Evolutionary conservation across 495 filamentous ascomycete species (phyloP).

Genomic region (Aspergillus biplanus): DNA sequence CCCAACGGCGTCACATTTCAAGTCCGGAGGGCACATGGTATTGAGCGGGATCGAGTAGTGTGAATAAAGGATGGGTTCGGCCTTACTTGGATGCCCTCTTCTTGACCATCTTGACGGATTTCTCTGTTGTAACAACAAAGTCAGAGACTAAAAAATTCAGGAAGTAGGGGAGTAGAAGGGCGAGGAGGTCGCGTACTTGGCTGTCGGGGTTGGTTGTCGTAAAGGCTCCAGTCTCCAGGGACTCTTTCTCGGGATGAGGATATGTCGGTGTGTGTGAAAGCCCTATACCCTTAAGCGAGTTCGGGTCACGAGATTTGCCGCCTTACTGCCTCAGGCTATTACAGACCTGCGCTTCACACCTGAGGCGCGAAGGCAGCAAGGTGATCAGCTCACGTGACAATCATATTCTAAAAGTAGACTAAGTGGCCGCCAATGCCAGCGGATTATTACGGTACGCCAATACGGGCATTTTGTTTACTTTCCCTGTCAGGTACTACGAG

Average conservation of each 20-base stretch:
- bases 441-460: slow-evolving; percentile 23
- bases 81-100: slow-evolving; percentile 97
- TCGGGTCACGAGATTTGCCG: slow-evolving; percentile 29
- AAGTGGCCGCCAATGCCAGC: slow-evolving; percentile 18
- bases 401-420: background rate
- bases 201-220: slow-evolving; percentile 52
- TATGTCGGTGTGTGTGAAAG: slow-evolving; percentile 49
- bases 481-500: background rate
- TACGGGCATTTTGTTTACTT: slow-evolving; percentile 32
- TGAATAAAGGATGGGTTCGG: slow-evolving; percentile 27
- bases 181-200: slow-evolving; percentile 47
- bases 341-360: slow-evolving; percentile 7
- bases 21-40: slow-evolving; percentile 20
- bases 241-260: slow-evolving; percentile 42
- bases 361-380: slow-evolving; percentile 7
- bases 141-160: slow-evolving; percentile 33
- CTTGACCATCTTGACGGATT: slow-evolving; percentile 96
- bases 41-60: slow-evolving; percentile 11
- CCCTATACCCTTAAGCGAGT: slow-evolving; percentile 53
- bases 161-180: slow-evolving; percentile 21
- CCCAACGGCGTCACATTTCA: slow-evolving; percentile 38
- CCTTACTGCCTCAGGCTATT: slow-evolving; percentile 22
- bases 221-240: slow-evolving; percentile 42
- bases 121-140: slow-evolving; percentile 35
- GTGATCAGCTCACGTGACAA: slow-evolving; percentile 20